Evolutionary conservation across 208 protist genomes (phyloP).

Genomic region (Trypanosoma conorhini): DNA sequence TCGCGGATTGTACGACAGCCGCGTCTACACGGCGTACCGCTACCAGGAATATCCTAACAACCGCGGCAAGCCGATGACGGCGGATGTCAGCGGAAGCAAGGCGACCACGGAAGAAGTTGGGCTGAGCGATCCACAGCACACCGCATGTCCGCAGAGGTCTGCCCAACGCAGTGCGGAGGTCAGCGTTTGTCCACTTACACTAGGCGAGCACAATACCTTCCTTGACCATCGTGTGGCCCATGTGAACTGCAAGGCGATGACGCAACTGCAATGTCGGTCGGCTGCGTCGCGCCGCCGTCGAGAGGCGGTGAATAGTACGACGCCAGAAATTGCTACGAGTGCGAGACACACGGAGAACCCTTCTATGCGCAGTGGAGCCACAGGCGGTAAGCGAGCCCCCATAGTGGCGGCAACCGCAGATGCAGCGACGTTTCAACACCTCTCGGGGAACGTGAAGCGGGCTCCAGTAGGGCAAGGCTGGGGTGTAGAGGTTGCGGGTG

Average conservation of each 20-base stretch:
- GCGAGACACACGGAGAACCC: constrained; percentile 24
- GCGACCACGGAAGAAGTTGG: neutral
- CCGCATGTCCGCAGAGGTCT: neutral
- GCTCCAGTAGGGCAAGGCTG: neutral
- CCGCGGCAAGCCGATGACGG: neutral
- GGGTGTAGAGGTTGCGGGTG: neutral
- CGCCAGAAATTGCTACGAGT: constrained; percentile 31
- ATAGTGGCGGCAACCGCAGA: neutral
- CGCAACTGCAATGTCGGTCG: neutral
- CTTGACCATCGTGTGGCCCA: neutral
- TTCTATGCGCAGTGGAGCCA: constrained; percentile 24
- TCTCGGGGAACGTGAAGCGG: neutral
- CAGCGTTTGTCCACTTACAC: neutral
- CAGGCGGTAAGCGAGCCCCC: neutral
- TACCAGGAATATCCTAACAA: neutral
- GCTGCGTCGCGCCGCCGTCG: neutral
- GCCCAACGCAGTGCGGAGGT: neutral
- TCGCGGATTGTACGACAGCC: neutral
- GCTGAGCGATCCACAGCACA: neutral
- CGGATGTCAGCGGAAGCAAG: neutral
- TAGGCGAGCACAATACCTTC: neutral
- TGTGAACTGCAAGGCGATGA: neutral
- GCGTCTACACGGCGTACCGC: neutral
- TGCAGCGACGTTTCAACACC: neutral
- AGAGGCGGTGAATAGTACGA: constrained; percentile 18